Conservation (phyloP, 495 filamentous ascomycete species). For the Pyrenula aspistea region DNA sequence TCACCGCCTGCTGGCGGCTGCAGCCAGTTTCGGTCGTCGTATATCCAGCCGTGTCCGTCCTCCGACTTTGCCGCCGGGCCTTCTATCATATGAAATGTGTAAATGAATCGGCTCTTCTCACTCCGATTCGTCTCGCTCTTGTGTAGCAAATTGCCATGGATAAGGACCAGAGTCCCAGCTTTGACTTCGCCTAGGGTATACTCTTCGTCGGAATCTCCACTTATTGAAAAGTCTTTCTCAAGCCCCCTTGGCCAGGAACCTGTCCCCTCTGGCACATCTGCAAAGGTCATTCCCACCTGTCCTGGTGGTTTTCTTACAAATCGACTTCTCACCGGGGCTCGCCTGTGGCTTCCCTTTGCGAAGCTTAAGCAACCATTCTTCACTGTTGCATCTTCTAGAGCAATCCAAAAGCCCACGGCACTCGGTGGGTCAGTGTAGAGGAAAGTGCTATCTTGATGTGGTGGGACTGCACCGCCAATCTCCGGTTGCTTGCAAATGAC, state of each 20-base stretch:
- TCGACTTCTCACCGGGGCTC: conserved; percentile 48
- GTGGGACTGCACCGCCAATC: conserved; percentile 77
- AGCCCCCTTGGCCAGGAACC: conserved; percentile 29
- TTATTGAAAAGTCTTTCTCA: conserved; percentile 16
- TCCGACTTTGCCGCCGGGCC: conserved; percentile 39
- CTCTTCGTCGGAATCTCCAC: conserved; percentile 25
- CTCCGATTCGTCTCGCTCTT: conserved; percentile 91
- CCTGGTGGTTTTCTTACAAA: conserved; percentile 53
- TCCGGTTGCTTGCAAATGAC: conserved; percentile 96
- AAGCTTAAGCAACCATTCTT: conserved; percentile 86
- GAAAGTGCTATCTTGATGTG: conserved; percentile 87
- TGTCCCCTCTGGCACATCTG: conserved; percentile 21
- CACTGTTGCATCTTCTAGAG: conserved; percentile 75
- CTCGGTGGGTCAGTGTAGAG: conserved; percentile 83
- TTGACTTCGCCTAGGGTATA: conserved; percentile 70
- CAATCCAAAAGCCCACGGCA: conserved; percentile 93
- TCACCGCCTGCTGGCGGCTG: conserved; percentile 63
- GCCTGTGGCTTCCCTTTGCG: conserved; percentile 63
- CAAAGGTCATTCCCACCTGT: conserved; percentile 44
- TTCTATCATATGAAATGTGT: conserved; percentile 97
- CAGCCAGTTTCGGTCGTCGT: conserved; percentile 86
- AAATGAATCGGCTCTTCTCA: conserved; percentile 76
- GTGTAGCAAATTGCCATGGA: conserved; percentile 92
- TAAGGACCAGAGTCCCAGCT: conserved; percentile 79
- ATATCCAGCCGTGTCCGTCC: conserved; percentile 31